A percentile compares a stretch with the other conserved stretches of the same genome.
These are phyloP conservation scores for Citrus trifoliata DNA, from an alignment of 345 rosid genomes.

Conservation along the genomic window DNA sequence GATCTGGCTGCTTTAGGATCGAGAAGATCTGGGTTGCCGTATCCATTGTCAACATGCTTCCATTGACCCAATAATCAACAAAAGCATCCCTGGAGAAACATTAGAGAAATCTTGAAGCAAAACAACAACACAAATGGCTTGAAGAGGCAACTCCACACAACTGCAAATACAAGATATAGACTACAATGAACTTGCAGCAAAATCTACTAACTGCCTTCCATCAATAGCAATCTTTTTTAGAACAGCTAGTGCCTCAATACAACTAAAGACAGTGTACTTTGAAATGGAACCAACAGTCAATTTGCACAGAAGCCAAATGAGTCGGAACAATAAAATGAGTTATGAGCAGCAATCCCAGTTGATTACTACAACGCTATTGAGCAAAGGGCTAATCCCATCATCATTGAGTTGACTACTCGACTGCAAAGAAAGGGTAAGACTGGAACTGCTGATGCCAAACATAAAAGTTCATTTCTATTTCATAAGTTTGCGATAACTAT, in stretches of 20 bases:
- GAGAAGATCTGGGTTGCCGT: slow-evolving; percentile 67
- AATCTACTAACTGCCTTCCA: not conserved
- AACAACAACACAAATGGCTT: not conserved
- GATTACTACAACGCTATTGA: too few relatives aligned
- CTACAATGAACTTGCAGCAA: not conserved
- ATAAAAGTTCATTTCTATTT: not conserved
- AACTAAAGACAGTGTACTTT: not conserved
- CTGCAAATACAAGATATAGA: not conserved
- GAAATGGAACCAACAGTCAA: not conserved
- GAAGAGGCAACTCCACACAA: not conserved
- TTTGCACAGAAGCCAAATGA: not conserved
- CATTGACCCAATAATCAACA: slow-evolving; percentile 73
- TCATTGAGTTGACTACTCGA: not conserved
- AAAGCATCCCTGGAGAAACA: slow-evolving; percentile 66
- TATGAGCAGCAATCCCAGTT: not conserved
- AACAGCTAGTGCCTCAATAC: not conserved
- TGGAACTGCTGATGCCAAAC: not conserved
- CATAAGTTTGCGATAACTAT: not conserved
- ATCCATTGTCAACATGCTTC: slow-evolving; percentile 77
- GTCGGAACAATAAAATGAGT: not conserved
- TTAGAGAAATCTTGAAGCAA: slow-evolving; percentile 9
- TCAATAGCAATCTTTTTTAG: not conserved
- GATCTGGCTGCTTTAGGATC: slow-evolving; percentile 70
- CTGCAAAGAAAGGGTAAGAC: not conserved
- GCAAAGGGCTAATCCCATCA: not conserved